Evolutionary conservation across 768 basidiomycete genomes (phyloP), one percentile per base, ranked within the genome.

Genomic region (Pisolithus orientalis): DNA sequence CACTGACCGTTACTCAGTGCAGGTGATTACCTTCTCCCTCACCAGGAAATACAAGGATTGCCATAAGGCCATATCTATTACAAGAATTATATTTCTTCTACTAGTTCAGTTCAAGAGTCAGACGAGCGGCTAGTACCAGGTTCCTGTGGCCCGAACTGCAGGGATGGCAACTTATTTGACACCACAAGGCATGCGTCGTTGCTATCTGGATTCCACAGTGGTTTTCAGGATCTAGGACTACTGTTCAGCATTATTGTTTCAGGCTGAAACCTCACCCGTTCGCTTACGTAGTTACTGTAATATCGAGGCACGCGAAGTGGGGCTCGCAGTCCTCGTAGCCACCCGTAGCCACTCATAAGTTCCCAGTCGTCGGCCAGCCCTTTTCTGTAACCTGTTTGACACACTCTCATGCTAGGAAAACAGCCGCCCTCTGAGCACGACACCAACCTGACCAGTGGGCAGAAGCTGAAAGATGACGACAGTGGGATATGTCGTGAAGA

Each of bases 401-500:
- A 31, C 13, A 13, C 45, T 53, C 58, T 59, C 55, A 56, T 58
- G 25, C 32, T 53, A 57, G 56, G 16, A 47, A 60, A 39, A 49
- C 34, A 34, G 14, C 16, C 57, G 24, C 11, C 39, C 31, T 29
- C 53, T 25, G 37, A 44, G n/a, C 29, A 38, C 34, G 57, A 59
- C 37, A 32, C 45, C 24, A 52, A 14, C 21, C 13, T 32, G 27
- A 45, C 57, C 31, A 51, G 49, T 13, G 8, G 42, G 31, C 49
- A 57, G 11, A 58, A 58, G 24, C 29, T 55, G 16, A 57, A n/a
- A 39, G 53, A 53, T 14, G 52, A 43, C 7, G 51, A 54, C 17
- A 27, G 1, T 29, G 54, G 27, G 11, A 50, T 52, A 5, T 16
- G 17, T 39, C 57, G 29, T 7, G 53, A 58, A 39, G 55, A 55